These are phyloP conservation scores for Dorcoceras hygrometricum DNA, from an alignment of 257 asterid genomes.

Conservation along the genomic window DNA sequence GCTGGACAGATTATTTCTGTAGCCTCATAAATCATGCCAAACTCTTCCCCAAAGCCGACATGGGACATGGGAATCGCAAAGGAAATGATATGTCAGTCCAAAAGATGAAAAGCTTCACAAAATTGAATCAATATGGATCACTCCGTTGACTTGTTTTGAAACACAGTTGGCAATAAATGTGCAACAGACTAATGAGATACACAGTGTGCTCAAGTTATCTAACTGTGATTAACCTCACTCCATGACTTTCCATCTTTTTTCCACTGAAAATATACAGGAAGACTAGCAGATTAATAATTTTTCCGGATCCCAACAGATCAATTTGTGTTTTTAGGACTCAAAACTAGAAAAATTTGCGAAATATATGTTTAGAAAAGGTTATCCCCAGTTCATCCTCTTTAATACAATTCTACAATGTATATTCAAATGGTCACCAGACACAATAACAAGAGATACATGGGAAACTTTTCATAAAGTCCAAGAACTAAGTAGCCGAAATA, in stretches of 20 bases:
- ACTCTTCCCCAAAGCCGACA: too few species aligned
- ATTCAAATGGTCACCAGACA: too few species aligned
- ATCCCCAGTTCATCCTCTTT: too few species aligned
- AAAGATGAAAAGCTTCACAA: too few species aligned
- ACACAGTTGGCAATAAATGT: neutral
- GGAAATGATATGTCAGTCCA: too few species aligned
- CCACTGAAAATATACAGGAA: neutral
- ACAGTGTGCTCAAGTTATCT: too few species aligned
- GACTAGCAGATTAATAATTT: too few species aligned
- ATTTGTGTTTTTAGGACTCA: neutral
- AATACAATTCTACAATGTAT: too few species aligned
- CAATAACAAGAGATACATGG: neutral
- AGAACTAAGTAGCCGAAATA: conserved; percentile 4
- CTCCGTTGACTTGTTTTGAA: neutral
- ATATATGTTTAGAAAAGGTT: neutral
- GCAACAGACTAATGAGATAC: neutral
- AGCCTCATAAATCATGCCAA: neutral
- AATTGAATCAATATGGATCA: too few species aligned
- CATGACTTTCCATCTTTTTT: too few species aligned
- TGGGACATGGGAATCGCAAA: too few species aligned
- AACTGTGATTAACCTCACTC: too few species aligned
- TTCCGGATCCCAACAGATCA: neutral
- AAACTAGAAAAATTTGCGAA: neutral
- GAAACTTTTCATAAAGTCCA: conserved; percentile 14
- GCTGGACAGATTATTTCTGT: neutral